Percentiles rank a stretch among this genome's conserved stretches.
phyloP scores from a whole-genome alignment of 2,329 filamentous ascomycete species.

The Aspergillus floridensis region DNA sequence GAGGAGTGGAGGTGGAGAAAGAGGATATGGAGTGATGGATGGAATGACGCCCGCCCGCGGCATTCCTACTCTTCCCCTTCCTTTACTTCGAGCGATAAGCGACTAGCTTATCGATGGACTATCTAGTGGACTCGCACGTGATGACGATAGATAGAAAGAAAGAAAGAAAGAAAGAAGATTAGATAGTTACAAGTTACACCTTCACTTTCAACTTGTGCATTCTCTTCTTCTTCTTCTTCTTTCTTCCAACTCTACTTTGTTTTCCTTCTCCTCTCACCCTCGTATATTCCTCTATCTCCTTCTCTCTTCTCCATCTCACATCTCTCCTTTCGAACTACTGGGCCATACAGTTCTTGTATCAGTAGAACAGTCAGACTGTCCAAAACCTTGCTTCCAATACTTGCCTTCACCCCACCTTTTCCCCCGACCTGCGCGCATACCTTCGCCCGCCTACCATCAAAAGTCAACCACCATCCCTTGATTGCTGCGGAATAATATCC shows the following conservation, averaged over 20 bases:
- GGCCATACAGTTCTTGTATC: too few relatives aligned
- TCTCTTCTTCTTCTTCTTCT: too few relatives aligned
- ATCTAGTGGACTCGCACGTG: constrained; percentile 10
- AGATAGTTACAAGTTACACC: too few relatives aligned
- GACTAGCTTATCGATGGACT: not conserved
- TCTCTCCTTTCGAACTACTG: not conserved
- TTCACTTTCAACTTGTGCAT: too few relatives aligned
- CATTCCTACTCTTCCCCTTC: too few relatives aligned
- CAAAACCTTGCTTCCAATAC: not conserved
- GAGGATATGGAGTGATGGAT: not conserved
- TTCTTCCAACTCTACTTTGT: too few relatives aligned
- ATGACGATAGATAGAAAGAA: not conserved
- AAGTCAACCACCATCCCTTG: not conserved
- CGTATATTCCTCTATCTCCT: not conserved
- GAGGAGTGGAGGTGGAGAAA: not conserved
- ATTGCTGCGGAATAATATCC: too few relatives aligned
- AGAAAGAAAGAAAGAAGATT: too few relatives aligned
- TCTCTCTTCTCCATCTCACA: not conserved
- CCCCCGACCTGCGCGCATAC: not conserved
- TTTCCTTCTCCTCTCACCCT: not conserved
- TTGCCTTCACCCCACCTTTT: not conserved
- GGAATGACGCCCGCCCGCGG: not conserved
- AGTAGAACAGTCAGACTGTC: not conserved
- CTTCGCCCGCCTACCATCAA: not conserved
- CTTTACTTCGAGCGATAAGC: not conserved